Base-by-base conservation (phyloP, 176 grass and related monocot species). In the Juncus effusus region DNA sequence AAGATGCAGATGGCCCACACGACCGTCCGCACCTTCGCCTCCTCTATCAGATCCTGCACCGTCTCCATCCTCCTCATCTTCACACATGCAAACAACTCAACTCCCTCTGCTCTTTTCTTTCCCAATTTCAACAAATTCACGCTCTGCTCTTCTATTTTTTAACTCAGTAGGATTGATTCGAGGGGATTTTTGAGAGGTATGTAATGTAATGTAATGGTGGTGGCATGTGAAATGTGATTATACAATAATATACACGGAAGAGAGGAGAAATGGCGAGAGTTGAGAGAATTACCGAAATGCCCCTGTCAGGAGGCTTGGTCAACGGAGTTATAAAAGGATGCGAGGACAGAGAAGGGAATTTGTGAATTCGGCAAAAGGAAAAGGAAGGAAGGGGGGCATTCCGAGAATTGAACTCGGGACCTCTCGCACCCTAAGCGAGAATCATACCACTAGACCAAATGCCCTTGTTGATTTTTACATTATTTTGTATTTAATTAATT, bases 21-120 rank as follows among this genome's bases (percentile, higher is more conserved):
- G 10, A 93, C 77, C 47, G 94, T 90, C 40, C 94, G 94, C 62
- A 80, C 56, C 83, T 93, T 99, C 4, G 61, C 83, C 85, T 99
- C 94, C 78, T 99, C 94, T 63, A 99, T 86, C 80, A 99, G 83
- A 93, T 99, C 94, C 40, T 87, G 88, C 68, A 99, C 58, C 59
- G 78, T 87, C 75, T 74, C 76, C 85, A 99, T 93, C 75, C 83
- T 58, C 78, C 61, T 80, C 89, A 79, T 84, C 35, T 54, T 54
- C 53, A 1, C 66, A 15, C 19, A 13, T 49, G 36, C 60, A 8
- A 60, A 10, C 7, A 16, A 35, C 11, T 36, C 9, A 38, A 19
- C 63, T 1, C 60, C 8, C 40, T 53, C 40, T 12, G 5, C 13
- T 45, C 39, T 47, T 47, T 47, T 47, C 44, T 28, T 28, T 9